A percentile compares a stretch with the other conserved stretches of the same genome.
Conservation (phyloP, 495 filamentous ascomycete genomes). For the Tuber magnatum region DNA sequence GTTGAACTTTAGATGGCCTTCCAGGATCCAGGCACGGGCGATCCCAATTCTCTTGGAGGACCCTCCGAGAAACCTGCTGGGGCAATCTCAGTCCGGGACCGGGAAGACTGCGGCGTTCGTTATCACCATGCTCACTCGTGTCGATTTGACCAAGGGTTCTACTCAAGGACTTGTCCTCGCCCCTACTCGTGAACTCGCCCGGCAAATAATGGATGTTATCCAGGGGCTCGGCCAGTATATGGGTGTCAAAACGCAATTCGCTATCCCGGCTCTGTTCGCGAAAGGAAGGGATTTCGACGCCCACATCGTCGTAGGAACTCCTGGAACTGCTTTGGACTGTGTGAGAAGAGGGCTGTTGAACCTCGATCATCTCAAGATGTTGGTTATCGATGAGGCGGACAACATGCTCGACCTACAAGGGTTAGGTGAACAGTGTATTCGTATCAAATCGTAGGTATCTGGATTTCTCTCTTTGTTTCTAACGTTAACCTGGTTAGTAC, state of each 20-base stretch:
- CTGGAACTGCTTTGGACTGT: slow-evolving; percentile 82
- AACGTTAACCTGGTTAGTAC: slow-evolving; percentile 10
- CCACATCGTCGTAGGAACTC: slow-evolving; percentile 85
- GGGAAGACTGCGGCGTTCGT: slow-evolving; percentile 97
- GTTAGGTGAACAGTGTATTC: slow-evolving; percentile 85
- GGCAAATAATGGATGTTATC: slow-evolving; percentile 83
- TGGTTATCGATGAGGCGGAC: slow-evolving; percentile 89
- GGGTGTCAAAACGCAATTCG: slow-evolving; percentile 56
- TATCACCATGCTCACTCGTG: slow-evolving; percentile 81
- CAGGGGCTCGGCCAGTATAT: slow-evolving; percentile 75
- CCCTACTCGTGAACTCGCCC: slow-evolving; percentile 87
- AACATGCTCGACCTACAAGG: slow-evolving; percentile 96
- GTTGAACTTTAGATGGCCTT: slow-evolving; percentile 88
- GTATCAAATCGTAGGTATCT: slow-evolving; percentile 66
- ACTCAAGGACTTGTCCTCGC: slow-evolving; percentile 83
- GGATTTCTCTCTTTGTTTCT: neutral
- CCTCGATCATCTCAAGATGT: slow-evolving; percentile 57
- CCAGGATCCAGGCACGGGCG: slow-evolving; percentile 92
- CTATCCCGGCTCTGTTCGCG: slow-evolving; percentile 66
- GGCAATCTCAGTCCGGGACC: slow-evolving; percentile 95
- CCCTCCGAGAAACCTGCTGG: slow-evolving; percentile 85
- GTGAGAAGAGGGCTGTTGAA: slow-evolving; percentile 65
- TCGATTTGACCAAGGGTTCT: slow-evolving; percentile 58
- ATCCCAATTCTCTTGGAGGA: slow-evolving; percentile 79
- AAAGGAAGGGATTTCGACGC: slow-evolving; percentile 56